phyloP scores from a whole-genome alignment of 129 eudicot genomes.

The Centrapalus pauciflorus region DNA sequence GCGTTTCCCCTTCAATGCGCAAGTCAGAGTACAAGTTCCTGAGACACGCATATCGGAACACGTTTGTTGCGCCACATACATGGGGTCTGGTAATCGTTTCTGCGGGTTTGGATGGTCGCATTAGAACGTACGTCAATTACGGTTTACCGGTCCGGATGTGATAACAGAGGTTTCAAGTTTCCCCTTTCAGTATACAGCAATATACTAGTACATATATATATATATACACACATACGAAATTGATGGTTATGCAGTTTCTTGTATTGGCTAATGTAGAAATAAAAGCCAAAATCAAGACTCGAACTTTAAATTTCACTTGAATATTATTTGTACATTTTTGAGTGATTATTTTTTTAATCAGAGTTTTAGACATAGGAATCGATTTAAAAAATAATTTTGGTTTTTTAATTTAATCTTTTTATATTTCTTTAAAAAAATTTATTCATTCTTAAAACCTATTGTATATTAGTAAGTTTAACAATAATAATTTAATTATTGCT shows the following conservation, averaged over 20 bases:
- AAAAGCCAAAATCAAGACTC: conserved; percentile 1
- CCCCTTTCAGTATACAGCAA: not conserved
- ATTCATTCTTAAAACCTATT: too few species aligned
- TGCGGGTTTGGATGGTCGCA: conserved; percentile 63
- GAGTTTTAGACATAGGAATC: too few species aligned
- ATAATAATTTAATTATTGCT: too few species aligned
- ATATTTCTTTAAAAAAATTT: too few species aligned
- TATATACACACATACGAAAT: not conserved
- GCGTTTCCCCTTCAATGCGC: conserved; percentile 25
- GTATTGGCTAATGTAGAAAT: not conserved
- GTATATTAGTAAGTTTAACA: too few species aligned
- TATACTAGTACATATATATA: not conserved
- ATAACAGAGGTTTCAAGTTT: not conserved
- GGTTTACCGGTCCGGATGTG: conserved; percentile 59
- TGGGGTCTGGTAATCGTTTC: conserved; percentile 83
- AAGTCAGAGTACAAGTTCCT: conserved; percentile 15
- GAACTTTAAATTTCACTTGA: too few species aligned
- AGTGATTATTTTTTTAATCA: too few species aligned
- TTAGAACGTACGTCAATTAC: conserved; percentile 65
- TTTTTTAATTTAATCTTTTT: too few species aligned
- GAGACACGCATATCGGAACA: conserved; percentile 10
- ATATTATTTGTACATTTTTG: too few species aligned
- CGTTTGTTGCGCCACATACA: conserved; percentile 31
- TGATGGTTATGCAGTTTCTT: not conserved
- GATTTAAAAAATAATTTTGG: too few species aligned